Conservation (phyloP, 306 rosid genomes). For the Clitoria ternatea region DNA sequence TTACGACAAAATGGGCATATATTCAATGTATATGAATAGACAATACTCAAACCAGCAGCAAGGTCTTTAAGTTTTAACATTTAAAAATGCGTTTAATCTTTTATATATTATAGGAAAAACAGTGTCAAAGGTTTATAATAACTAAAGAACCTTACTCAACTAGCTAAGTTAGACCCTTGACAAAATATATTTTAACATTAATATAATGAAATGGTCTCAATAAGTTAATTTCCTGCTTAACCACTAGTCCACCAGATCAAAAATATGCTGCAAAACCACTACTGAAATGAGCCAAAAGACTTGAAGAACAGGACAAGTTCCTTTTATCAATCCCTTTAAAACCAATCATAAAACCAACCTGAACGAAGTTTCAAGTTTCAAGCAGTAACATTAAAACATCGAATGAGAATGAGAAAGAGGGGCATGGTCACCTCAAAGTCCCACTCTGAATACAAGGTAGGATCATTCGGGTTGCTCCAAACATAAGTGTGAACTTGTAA, state of each 20-base stretch:
- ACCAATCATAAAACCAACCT: background rate
- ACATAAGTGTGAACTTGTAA: slow-evolving; percentile 52
- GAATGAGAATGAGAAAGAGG: slow-evolving; percentile 2
- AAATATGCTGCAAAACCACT: background rate
- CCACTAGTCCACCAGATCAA: background rate
- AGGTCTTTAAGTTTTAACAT: background rate
- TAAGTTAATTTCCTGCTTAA: slow-evolving; percentile 11
- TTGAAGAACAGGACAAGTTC: slow-evolving; percentile 6
- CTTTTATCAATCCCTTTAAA: background rate
- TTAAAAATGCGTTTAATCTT: too few species aligned
- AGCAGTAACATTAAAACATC: too few species aligned
- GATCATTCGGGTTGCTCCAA: slow-evolving; percentile 72
- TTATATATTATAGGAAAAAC: too few species aligned
- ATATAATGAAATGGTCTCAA: background rate
- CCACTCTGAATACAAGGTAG: slow-evolving; percentile 78
- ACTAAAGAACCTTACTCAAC: too few species aligned
- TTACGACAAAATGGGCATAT: background rate
- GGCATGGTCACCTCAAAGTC: slow-evolving; percentile 65
- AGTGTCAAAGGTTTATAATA: too few species aligned
- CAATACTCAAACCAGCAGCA: background rate
- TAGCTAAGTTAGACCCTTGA: too few species aligned
- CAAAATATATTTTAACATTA: background rate
- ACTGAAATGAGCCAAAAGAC: background rate
- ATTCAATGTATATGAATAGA: background rate
- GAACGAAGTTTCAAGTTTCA: background rate